Evolutionary conservation across 805 yeast genomes (phyloP).

Genomic region (Zygosaccharomyces gambellarensis): DNA sequence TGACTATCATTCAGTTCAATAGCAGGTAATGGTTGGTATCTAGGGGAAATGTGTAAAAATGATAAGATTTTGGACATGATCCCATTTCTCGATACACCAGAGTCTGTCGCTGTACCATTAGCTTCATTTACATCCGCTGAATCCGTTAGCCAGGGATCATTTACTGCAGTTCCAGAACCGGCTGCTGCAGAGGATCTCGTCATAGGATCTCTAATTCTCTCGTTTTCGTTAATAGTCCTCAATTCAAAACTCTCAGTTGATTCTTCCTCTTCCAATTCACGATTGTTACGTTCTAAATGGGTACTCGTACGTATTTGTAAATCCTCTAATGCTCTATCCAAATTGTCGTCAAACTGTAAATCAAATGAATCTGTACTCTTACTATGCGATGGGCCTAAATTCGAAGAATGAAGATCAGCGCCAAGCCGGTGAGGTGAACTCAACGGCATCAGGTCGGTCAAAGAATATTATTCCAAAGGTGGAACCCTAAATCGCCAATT

Average conservation of each 20-base stretch:
- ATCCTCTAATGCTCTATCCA: constrained; percentile 60
- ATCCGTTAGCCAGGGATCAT: constrained; percentile 7
- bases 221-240: constrained; percentile 21
- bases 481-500: not conserved
- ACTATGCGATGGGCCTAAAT: constrained; percentile 7
- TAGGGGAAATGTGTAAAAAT: constrained; percentile 4
- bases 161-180: constrained; percentile 19
- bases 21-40: constrained; percentile 12
- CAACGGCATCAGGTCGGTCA: constrained; percentile 17
- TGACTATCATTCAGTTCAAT: constrained; percentile 17
- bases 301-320: constrained; percentile 39
- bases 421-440: constrained; percentile 21
- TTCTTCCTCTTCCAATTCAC: constrained; percentile 29
- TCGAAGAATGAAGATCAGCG: constrained; percentile 7
- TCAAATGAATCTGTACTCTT: constrained; percentile 48
- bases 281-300: constrained; percentile 31
- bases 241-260: constrained; percentile 29
- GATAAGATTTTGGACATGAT: constrained; percentile 5
- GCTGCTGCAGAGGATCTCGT: constrained; percentile 17
- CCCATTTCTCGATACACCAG: not conserved
- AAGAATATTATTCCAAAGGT: not conserved
- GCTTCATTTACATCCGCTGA: not conserved
- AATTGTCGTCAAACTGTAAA: constrained; percentile 56
- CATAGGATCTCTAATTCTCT: constrained; percentile 4
- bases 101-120: not conserved